These are phyloP conservation scores for Stromatinia cepivora DNA, from an alignment of 2,329 filamentous ascomycete species.

Conservation along the genomic window DNA sequence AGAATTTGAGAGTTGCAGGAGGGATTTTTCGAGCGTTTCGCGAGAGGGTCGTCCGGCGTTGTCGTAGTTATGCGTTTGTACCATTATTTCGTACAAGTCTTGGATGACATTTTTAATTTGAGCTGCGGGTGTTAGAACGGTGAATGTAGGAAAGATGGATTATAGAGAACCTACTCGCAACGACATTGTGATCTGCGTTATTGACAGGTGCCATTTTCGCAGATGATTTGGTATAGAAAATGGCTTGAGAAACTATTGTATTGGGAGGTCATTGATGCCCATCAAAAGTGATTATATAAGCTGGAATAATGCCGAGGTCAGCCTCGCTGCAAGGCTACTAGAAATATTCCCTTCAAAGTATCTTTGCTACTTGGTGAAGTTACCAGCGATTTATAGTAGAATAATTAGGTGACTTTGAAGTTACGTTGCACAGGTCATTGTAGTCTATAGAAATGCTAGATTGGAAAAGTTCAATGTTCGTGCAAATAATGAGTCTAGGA, in stretches of 20 bases:
- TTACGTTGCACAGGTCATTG: no score
- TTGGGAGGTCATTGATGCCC: background rate
- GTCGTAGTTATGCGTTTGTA: slow-evolving; percentile 63
- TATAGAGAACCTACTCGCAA: slow-evolving; percentile 6
- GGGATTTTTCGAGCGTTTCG: slow-evolving; percentile 53
- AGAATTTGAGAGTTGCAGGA: slow-evolving; percentile 17
- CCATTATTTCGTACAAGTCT: slow-evolving; percentile 63
- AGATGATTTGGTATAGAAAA: background rate
- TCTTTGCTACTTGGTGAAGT: no score
- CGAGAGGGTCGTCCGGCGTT: slow-evolving; percentile 48
- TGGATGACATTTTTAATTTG: slow-evolving; percentile 62
- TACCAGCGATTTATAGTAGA: no score
- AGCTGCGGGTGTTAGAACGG: slow-evolving; percentile 1
- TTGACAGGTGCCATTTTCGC: slow-evolving; percentile 21
- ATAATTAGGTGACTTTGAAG: no score
- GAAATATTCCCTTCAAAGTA: no score
- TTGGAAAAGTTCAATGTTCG: background rate
- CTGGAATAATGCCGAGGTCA: background rate
- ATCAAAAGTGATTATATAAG: background rate
- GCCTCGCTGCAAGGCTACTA: slow-evolving; percentile 1
- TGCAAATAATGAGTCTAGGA: background rate
- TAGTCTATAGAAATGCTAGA: no score
- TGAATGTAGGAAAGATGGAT: background rate
- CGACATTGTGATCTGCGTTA: slow-evolving; percentile 15
- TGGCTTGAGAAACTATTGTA: background rate